These are phyloP conservation scores for Paragyromitra xinjiangensis DNA, from an alignment of 495 filamentous ascomycete genomes.

Conservation along the genomic window DNA sequence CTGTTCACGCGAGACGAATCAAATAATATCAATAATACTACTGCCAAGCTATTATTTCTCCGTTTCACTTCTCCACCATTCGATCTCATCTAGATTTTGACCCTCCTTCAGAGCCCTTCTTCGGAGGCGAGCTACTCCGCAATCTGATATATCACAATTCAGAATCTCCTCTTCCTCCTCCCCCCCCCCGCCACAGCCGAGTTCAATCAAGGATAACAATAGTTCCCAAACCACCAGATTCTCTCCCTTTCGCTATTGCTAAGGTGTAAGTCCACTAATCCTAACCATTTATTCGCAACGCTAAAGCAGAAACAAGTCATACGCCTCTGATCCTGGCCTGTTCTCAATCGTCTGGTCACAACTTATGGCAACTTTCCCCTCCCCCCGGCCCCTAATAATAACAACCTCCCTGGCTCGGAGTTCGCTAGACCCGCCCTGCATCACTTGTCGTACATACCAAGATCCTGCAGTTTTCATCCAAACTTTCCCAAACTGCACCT, in stretches of 20 bases:
- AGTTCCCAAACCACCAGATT: conserved; percentile 31
- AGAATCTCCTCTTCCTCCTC: neutral
- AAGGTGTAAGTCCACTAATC: conserved; percentile 24
- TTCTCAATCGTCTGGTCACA: conserved; percentile 16
- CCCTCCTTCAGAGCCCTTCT: neutral
- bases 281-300: neutral
- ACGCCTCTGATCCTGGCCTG: conserved; percentile 32
- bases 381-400: conserved; percentile 43
- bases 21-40: neutral
- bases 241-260: conserved; percentile 8
- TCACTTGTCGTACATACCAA: conserved; percentile 30
- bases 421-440: conserved; percentile 44
- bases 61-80: conserved; percentile 20
- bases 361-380: conserved; percentile 10
- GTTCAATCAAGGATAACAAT: conserved; percentile 33
- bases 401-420: conserved; percentile 27
- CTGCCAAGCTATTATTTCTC: conserved; percentile 24
- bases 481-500: conserved; percentile 36
- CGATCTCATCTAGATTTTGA: conserved; percentile 30
- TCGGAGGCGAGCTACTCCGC: conserved; percentile 31
- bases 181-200: conserved; percentile 26
- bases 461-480: conserved; percentile 44
- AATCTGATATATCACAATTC: conserved; percentile 49
- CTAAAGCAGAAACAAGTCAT: conserved; percentile 42
- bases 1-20: conserved; percentile 5